phyloP scores from a whole-genome alignment of 108 stramenopile species.

The Pinguiococcus pyrenoidosus region DNA sequence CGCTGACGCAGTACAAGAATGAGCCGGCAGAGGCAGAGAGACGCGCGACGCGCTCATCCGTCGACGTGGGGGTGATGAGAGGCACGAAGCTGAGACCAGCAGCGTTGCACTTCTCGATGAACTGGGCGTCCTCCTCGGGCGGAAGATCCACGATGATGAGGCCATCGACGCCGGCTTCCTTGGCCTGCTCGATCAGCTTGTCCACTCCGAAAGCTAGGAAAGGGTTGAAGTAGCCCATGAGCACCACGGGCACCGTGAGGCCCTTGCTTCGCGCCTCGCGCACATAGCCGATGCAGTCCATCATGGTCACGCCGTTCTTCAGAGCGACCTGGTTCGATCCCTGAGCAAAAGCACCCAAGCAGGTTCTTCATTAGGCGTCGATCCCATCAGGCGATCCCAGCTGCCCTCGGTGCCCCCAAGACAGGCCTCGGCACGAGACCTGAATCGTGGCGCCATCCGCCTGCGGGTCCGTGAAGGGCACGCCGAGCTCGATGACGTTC shows the following conservation, averaged over 20 bases:
- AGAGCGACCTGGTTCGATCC: conserved; percentile 86
- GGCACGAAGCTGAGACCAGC: conserved; percentile 81
- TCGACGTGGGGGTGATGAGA: conserved; percentile 85
- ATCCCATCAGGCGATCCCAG: too few species aligned
- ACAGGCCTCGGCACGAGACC: too few species aligned
- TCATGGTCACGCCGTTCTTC: conserved; percentile 59
- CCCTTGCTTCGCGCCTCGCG: conserved; percentile 60
- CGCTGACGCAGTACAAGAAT: conserved; percentile 91
- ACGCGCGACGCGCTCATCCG: conserved; percentile 72
- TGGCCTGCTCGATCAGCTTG: conserved; percentile 59
- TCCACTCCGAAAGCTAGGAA: conserved; percentile 86
- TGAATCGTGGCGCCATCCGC: conserved; percentile 93
- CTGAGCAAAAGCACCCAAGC: too few species aligned
- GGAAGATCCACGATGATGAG: conserved; percentile 97
- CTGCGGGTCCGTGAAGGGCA: conserved; percentile 97
- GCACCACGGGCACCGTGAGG: conserved; percentile 86
- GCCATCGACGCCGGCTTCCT: conserved; percentile 52
- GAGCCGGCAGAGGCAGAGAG: conserved; percentile 59
- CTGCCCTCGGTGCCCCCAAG: too few species aligned
- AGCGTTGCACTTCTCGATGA: conserved; percentile 65
- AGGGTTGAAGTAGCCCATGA: conserved; percentile 98
- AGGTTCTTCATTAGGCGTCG: too few species aligned
- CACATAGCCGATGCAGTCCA: conserved; percentile 68
- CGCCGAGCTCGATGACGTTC: conserved; percentile 85
- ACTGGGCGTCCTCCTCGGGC: conserved; percentile 70